phyloP scores from a whole-genome alignment of 257 asterid genomes.

The Solanum megistacrolobum region DNA sequence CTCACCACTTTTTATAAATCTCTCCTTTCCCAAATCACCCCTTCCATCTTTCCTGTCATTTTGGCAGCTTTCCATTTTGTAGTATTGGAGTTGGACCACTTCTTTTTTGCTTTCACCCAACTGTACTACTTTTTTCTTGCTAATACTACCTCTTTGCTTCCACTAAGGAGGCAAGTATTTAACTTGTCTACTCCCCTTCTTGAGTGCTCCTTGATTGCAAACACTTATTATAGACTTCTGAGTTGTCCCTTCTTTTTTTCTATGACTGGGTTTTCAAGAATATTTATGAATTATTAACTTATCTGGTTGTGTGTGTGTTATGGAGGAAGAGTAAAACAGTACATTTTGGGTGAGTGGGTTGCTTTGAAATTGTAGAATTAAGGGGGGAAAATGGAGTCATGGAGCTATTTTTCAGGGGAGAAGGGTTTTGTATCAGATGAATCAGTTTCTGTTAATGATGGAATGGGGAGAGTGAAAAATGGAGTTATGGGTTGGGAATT shows the following conservation, averaged over 20 bases:
- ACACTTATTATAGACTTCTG: background rate
- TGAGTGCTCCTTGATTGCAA: background rate
- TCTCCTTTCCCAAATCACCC: conserved; percentile 1
- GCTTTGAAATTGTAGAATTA: background rate
- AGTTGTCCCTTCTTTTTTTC: background rate
- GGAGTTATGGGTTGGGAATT: conserved; percentile 16
- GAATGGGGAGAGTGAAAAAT: conserved; percentile 2
- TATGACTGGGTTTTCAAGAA: background rate
- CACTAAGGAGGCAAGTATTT: conserved; percentile 26
- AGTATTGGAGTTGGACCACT: conserved; percentile 15
- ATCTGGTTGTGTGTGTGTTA: background rate
- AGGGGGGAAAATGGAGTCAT: conserved; percentile 15
- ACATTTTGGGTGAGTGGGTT: background rate
- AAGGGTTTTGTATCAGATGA: conserved; percentile 13
- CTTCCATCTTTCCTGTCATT: conserved; percentile 1
- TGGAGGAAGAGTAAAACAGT: background rate
- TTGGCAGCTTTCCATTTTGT: conserved; percentile 24
- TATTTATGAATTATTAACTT: background rate
- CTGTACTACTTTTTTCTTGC: conserved; percentile 11
- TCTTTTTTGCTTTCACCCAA: conserved; percentile 8
- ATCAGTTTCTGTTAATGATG: conserved; percentile 16
- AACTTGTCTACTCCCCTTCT: conserved; percentile 4
- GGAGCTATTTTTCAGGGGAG: conserved; percentile 18
- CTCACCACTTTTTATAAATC: background rate
- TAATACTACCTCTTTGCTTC: conserved; percentile 16